Percentiles rank a stretch among this genome's conserved stretches.
Evolutionary conservation across 2,329 filamentous ascomycete species (phyloP).

Genomic region (Xylaria sp.): DNA sequence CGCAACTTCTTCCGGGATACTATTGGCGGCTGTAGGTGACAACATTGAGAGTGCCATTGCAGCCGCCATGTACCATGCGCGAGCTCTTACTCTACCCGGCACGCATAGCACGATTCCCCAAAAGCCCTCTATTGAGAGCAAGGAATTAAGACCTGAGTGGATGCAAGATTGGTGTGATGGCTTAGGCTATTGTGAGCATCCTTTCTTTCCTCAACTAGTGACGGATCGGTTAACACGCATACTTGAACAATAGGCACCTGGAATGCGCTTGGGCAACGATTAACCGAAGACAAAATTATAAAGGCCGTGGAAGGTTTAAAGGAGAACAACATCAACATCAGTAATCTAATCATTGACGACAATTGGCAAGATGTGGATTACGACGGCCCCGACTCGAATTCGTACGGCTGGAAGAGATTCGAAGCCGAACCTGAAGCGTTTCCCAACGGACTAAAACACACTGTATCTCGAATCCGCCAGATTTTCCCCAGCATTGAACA

Average conservation of each 20-base stretch:
- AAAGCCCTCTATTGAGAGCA: conserved; percentile 59
- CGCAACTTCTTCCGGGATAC: conserved; percentile 63
- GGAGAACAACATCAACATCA: conserved; percentile 78
- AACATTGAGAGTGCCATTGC: conserved; percentile 80
- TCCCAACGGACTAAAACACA: conserved; percentile 79
- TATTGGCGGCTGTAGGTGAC: conserved; percentile 78
- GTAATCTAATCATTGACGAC: conserved; percentile 93
- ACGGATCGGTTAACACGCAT: conserved; percentile 18
- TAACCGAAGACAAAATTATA: conserved; percentile 84
- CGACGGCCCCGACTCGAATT: conserved; percentile 62
- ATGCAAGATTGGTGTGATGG: conserved; percentile 91
- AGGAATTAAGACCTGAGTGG: conserved; percentile 72
- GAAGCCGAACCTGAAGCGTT: conserved; percentile 86
- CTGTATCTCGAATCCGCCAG: conserved; percentile 74
- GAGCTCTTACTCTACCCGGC: conserved; percentile 64
- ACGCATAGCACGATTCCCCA: conserved; percentile 56
- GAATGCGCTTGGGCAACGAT: conserved; percentile 87
- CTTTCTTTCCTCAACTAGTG: not conserved
- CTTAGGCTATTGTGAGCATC: conserved; percentile 78
- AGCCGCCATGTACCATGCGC: conserved; percentile 88
- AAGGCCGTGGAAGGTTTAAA: conserved; percentile 78
- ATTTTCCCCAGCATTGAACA: conserved; percentile 80
- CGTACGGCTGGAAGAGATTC: conserved; percentile 80
- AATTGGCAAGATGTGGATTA: conserved; percentile 87
- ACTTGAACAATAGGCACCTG: conserved; percentile 72